phyloP scores from a whole-genome alignment of 73 alveolate genomes.

The Paramecium octaurelia region DNA sequence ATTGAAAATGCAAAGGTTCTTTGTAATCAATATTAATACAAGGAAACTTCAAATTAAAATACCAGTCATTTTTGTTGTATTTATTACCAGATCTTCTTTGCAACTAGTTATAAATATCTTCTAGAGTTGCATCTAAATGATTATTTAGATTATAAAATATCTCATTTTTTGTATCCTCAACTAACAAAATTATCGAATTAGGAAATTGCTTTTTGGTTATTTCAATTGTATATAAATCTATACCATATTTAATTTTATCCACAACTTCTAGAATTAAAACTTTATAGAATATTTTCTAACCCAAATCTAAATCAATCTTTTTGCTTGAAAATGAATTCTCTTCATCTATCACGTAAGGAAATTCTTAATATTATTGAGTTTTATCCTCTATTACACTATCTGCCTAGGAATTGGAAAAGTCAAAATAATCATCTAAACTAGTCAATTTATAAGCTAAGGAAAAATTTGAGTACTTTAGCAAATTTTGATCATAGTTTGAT shows the following conservation, averaged over 20 bases:
- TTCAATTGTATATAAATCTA: background rate
- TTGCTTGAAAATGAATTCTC: background rate
- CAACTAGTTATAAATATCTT: background rate
- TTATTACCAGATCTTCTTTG: background rate
- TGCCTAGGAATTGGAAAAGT: background rate
- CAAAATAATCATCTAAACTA: background rate
- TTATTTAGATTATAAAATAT: background rate
- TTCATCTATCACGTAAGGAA: background rate
- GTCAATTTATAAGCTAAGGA: background rate
- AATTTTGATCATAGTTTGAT: background rate
- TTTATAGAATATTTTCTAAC: background rate
- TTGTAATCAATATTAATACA: background rate
- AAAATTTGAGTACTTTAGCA: background rate
- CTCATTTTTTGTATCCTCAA: background rate
- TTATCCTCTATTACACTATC: background rate
- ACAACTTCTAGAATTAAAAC: background rate
- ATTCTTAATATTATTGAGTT: background rate
- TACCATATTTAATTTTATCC: background rate
- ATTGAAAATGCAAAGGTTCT: background rate
- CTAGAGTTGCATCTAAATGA: background rate
- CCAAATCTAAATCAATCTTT: background rate
- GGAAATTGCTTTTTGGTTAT: background rate
- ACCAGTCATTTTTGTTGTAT: background rate
- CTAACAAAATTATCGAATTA: background rate
- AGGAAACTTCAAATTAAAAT: background rate